Base-by-base conservation (phyloP, 768 basidiomycete genomes). In the Chalciporus pseudorubinellus region DNA sequence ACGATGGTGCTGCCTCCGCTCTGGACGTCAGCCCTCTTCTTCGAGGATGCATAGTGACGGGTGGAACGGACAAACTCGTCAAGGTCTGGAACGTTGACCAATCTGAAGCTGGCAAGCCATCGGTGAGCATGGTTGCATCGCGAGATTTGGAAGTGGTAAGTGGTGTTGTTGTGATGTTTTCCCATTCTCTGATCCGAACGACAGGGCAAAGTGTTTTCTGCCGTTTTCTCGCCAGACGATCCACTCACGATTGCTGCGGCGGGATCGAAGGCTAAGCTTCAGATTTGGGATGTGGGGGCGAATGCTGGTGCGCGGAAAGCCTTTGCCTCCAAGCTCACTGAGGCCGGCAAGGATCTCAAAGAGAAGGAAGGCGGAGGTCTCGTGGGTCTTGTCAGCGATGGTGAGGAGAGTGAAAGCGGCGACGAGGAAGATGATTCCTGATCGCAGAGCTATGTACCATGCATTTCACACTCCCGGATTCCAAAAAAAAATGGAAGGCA, bases 191-290 rank as follows among this genome's bases (percentile, higher is more conserved):
- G 29, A 53, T 22, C 9, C 29, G 28, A 13, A 13, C 26, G 51
- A 42, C 56, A 97, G 95, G 97, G 97, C 71, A 95, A 95, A 76
- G 92, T 98, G 7, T 99, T 99, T 72, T 89, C 94, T 6, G 77
- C 87, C 0, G 77, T 80, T 0, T 98, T 88, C 76, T 98, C 94
- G 6, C 95, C 97, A 0, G 95, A 98, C 65, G 90, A 95, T 62
- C 89, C 94, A 2, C 82, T 98, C 45, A 97, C 91, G 8, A 70
- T 99, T 42, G 95, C 95, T 3, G 94, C 93, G 3, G 95, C 89
- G 26, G 97, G 97, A 12, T 95, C 92, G 3, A 89, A 92, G 63
- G 95, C 92, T 1, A 93, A 88, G 65, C 69, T 99, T 6, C 95
- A 98, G 67, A 77, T 99, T 14, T 99, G 95, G 95, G 95, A 99